Base-by-base conservation (phyloP, 352 stramenopile genomes). In the Hyaloperonospora brassicae region DNA sequence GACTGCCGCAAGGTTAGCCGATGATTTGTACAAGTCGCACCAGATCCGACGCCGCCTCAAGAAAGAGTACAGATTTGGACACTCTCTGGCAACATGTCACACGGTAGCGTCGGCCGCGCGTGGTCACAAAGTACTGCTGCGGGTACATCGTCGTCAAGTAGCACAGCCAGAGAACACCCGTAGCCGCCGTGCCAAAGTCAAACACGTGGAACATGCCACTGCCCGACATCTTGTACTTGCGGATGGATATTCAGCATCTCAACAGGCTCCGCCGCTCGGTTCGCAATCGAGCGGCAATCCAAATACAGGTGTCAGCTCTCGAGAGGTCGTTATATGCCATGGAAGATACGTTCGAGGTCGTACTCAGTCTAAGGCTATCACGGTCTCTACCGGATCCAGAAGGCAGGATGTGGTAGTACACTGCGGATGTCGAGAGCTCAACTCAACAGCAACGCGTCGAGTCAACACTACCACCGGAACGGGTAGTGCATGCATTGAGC, bases 201-300 rank as follows among this genome's bases (percentile, higher is more conserved):
- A 95, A 72, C 5, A 95, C 31, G 68, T 95, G 82, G 66, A 93
- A 95, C 50, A 92, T 79, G 35, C 76, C 76, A 24, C 69, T 74
- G 34, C 82, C 84, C 21, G 80, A 92, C 76, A 95, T 95, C 70
- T 91, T 90, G 78, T 93, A 95, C 81, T 93, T 94, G 39, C 84
- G 82, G 25, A 95, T 92, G 70, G 17, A 17, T 17, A 17, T 95
- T 95, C 42, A 82, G 84, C 48, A 82, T 94, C 66, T 92, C 79
- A 13, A 93, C 84, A 0, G 84, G 82, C 50, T 94, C 84, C 38
- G 80, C 84, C 8, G 84, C 84, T 27, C 84, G 82, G 68, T 92
- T 92, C 1, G 82, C 84, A 60, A 94, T 94, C 57, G 82, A 93
- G 66, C 47, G 82, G 91, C 12, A 82, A 79, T 58, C 93, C 82